Conservation (phyloP, 1,284 basidiomycete genomes). For the Cutaneotrichosporon mucoides region DNA sequence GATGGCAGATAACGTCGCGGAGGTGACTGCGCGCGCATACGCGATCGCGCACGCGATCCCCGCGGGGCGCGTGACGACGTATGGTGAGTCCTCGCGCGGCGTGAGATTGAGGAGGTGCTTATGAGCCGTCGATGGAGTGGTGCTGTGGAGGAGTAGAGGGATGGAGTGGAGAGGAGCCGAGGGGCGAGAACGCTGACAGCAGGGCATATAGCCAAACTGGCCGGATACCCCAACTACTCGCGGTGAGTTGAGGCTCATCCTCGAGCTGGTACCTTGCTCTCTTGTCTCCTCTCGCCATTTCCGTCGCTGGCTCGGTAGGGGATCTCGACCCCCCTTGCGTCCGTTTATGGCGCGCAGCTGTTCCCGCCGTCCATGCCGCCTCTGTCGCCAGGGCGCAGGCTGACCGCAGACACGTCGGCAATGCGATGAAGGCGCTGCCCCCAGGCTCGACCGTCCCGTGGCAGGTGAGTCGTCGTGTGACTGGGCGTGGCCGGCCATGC, state of each 20-base stretch:
- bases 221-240: conserved; percentile 75
- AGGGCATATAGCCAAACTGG: conserved; percentile 75
- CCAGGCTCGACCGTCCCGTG: conserved; percentile 36
- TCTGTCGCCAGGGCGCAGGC: background rate
- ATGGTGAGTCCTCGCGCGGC: conserved; percentile 28
- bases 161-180: too few relatives aligned
- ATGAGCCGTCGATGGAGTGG: too few relatives aligned
- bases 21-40: conserved; percentile 43
- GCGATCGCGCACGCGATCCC: conserved; percentile 42
- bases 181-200: background rate
- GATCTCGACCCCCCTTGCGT: too few relatives aligned
- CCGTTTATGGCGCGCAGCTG: too few relatives aligned
- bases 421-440: conserved; percentile 48
- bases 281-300: background rate
- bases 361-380: too few relatives aligned
- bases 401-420: conserved; percentile 62
- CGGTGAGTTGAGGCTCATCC: conserved; percentile 25
- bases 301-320: too few relatives aligned
- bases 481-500: too few relatives aligned
- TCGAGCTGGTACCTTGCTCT: background rate
- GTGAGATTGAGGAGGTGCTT: too few relatives aligned
- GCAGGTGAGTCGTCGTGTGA: conserved; percentile 53
- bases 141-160: background rate
- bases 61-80: conserved; percentile 38
- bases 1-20: conserved; percentile 23